Conservation (phyloP, 805 yeast species). For the Tetrapisispora nanseiensis region DNA sequence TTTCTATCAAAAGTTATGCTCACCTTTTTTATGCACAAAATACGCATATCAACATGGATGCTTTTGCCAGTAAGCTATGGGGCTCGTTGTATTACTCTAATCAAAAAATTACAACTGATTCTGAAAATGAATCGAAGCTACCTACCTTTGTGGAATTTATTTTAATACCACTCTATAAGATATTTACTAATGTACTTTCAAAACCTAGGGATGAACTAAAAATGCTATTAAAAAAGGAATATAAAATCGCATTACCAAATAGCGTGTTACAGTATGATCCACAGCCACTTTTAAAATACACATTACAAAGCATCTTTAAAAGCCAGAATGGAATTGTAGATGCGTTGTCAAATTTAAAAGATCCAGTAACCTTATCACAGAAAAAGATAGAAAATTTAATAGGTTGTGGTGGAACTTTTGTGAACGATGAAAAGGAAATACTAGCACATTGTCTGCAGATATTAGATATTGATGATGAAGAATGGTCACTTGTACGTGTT, state of each 20-base stretch:
- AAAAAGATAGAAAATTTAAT: conserved; percentile 16
- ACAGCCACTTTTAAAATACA: conserved; percentile 44
- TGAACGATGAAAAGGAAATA: neutral
- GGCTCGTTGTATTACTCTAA: conserved; percentile 51
- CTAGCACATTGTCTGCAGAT: conserved; percentile 51
- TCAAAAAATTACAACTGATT: conserved; percentile 37
- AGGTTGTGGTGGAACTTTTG: neutral
- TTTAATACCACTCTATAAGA: conserved; percentile 71
- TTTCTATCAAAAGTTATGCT: conserved; percentile 60
- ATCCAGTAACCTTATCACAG: conserved; percentile 29
- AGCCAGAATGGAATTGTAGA: conserved; percentile 45
- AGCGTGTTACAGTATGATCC: conserved; percentile 43
- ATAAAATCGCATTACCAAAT: conserved; percentile 37
- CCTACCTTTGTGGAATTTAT: conserved; percentile 56
- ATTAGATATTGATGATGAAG: conserved; percentile 44
- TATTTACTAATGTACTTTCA: conserved; percentile 51
- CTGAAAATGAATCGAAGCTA: conserved; percentile 16
- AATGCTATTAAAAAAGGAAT: conserved; percentile 37
- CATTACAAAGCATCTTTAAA: conserved; percentile 48
- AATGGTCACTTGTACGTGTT: conserved; percentile 51
- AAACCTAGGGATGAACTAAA: conserved; percentile 38
- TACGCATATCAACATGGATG: conserved; percentile 27
- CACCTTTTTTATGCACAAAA: conserved; percentile 35
- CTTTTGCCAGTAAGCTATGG: conserved; percentile 58
- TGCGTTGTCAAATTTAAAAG: conserved; percentile 13